A percentile compares a stretch with the other conserved stretches of the same genome.
phyloP scores from a whole-genome alignment of 768 basidiomycete genomes.

The Amanita muscaria region DNA sequence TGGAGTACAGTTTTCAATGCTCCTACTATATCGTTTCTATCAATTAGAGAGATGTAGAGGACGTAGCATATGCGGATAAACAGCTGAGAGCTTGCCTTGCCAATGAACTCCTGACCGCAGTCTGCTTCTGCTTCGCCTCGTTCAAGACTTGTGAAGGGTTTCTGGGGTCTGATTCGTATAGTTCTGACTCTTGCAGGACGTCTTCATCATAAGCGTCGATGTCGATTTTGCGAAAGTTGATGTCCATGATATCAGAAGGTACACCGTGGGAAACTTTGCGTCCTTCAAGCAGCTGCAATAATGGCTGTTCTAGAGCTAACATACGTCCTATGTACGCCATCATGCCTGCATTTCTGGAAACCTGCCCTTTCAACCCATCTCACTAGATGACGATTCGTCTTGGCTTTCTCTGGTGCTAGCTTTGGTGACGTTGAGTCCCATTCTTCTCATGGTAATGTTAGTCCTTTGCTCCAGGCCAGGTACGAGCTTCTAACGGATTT shows the following conservation, averaged over 20 bases:
- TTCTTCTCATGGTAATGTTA: slow-evolving; percentile 56
- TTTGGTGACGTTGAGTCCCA: slow-evolving; percentile 58
- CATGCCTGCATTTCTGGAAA: neutral
- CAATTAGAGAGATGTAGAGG: neutral
- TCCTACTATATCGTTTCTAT: slow-evolving; percentile 67
- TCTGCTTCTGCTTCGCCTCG: slow-evolving; percentile 70
- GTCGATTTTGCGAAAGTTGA: slow-evolving; percentile 85
- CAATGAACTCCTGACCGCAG: slow-evolving; percentile 61
- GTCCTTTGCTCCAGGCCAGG: slow-evolving; percentile 1
- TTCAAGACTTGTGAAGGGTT: slow-evolving; percentile 62
- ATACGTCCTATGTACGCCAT: neutral
- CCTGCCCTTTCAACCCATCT: neutral
- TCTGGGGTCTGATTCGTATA: slow-evolving; percentile 81
- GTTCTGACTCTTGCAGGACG: slow-evolving; percentile 70
- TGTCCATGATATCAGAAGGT: slow-evolving; percentile 26
- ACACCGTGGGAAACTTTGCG: too few relatives aligned
- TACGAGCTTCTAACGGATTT: slow-evolving; percentile 3
- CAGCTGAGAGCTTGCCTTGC: slow-evolving; percentile 48
- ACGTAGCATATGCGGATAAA: neutral
- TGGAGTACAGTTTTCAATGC: slow-evolving; percentile 68
- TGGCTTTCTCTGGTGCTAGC: slow-evolving; percentile 48
- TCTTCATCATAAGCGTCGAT: slow-evolving; percentile 94
- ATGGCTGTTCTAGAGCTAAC: slow-evolving; percentile 1
- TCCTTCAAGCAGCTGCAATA: too few relatives aligned
- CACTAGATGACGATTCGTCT: slow-evolving; percentile 56